phyloP scores from a whole-genome alignment of 2,329 filamentous ascomycete species.

The Stachybotrys chartarum region DNA sequence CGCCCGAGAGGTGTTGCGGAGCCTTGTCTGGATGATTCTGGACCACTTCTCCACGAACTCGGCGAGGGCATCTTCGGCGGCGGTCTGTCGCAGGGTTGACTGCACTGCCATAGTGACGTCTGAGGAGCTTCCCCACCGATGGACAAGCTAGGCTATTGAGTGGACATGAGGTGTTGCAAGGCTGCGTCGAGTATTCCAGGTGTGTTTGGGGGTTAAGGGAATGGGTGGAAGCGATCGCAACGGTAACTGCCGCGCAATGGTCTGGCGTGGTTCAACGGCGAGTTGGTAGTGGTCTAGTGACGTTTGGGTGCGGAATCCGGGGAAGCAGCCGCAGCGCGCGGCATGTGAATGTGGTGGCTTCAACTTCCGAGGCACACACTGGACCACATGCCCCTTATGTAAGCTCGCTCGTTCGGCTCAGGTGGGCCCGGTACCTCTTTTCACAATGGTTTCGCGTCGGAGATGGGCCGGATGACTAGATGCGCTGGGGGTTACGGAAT shows the following conservation, averaged over 20 bases:
- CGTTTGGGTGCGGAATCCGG: neutral
- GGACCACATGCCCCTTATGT: neutral
- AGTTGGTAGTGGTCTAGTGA: neutral
- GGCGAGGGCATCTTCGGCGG: constrained; percentile 59
- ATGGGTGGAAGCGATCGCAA: too few species aligned
- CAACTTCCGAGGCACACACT: neutral
- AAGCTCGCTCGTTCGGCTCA: neutral
- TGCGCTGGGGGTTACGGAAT: too few species aligned
- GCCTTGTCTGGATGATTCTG: constrained; percentile 40
- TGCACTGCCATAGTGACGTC: constrained; percentile 67
- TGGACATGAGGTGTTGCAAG: neutral
- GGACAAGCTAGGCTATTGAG: neutral
- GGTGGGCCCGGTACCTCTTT: too few species aligned
- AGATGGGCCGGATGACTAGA: too few species aligned
- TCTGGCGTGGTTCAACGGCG: neutral
- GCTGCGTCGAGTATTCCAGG: neutral
- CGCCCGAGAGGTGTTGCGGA: constrained; percentile 60
- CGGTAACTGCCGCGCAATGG: neutral
- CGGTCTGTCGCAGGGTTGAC: constrained; percentile 68
- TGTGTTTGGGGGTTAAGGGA: too few species aligned
- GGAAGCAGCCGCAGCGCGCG: neutral
- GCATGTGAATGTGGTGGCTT: neutral
- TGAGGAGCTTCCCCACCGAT: constrained; percentile 2
- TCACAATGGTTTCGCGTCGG: too few species aligned
- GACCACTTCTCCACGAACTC: constrained; percentile 56